These are phyloP conservation scores for Eimeria falciformis DNA, from an alignment of 169 alveolate species.

Conservation along the genomic window DNA sequence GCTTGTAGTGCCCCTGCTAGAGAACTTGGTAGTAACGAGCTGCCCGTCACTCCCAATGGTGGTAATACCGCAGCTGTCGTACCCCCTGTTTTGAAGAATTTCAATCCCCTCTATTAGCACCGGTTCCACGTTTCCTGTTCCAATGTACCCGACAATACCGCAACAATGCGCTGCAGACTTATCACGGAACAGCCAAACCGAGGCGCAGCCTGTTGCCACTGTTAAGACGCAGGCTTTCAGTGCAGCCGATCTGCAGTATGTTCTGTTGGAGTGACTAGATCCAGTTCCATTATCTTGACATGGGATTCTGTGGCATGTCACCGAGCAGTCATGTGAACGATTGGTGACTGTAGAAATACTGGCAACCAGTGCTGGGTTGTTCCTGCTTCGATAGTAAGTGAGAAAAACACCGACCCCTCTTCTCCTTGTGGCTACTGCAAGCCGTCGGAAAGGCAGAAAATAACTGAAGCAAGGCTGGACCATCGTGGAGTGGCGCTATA, in stretches of 20 bases:
- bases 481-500: neutral
- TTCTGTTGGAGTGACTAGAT: neutral
- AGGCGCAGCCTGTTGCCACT: conserved; percentile 21
- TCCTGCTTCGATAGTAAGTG: neutral
- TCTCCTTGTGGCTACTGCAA: neutral
- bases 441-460: neutral
- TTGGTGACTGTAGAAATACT: neutral
- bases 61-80: conserved; percentile 95
- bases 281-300: neutral
- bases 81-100: conserved; percentile 92
- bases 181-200: neutral
- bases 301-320: neutral
- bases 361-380: neutral
- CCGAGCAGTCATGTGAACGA: neutral
- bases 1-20: conserved; percentile 78
- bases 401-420: neutral
- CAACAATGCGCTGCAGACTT: conserved; percentile 79
- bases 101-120: conserved; percentile 87
- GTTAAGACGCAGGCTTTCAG: neutral
- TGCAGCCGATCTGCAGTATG: neutral
- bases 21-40: conserved; percentile 87
- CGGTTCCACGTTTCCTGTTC: conserved; percentile 85
- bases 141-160: conserved; percentile 92
- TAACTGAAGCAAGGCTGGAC: neutral
- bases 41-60: conserved; percentile 84